A percentile compares a stretch with the other conserved stretches of the same genome.
Conservation (phyloP, 2,329 filamentous ascomycete species). For the Teratosphaeria destructans region DNA sequence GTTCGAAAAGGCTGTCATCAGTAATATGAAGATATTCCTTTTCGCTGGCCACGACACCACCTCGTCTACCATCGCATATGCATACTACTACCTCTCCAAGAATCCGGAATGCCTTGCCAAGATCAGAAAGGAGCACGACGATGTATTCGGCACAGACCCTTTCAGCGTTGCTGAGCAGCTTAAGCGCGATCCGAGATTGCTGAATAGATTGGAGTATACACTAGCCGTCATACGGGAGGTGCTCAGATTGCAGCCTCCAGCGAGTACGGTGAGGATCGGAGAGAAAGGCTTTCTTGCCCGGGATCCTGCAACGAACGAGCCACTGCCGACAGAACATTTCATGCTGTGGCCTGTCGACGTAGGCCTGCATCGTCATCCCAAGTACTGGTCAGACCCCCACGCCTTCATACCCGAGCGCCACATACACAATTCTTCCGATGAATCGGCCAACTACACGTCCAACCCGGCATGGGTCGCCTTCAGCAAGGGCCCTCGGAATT, state of each 20-base stretch:
- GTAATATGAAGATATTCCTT: conserved; percentile 31
- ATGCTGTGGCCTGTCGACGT: conserved; percentile 32
- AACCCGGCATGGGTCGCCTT: conserved; percentile 47
- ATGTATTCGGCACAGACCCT: conserved; percentile 38
- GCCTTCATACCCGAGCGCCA: conserved; percentile 11
- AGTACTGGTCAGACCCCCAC: conserved; percentile 32
- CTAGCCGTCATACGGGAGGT: conserved; percentile 44
- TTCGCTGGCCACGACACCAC: conserved; percentile 37
- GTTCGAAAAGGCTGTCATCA: conserved; percentile 27
- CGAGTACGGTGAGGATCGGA: conserved; percentile 30
- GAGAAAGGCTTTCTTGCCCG: conserved; percentile 27
- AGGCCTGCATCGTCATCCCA: conserved; percentile 26
- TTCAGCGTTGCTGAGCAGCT: conserved; percentile 28
- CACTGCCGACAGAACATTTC: conserved; percentile 35
- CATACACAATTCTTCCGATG: conserved; percentile 12
- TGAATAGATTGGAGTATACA: conserved; percentile 44
- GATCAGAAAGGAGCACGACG: conserved; percentile 41
- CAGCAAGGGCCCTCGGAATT: conserved; percentile 44
- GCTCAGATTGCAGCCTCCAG: conserved; percentile 43
- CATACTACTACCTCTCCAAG: conserved; percentile 30
- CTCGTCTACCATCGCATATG: conserved; percentile 26
- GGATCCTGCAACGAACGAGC: conserved; percentile 33
- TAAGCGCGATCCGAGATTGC: conserved; percentile 32
- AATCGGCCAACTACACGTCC: conserved; percentile 23
- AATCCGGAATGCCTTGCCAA: conserved; percentile 24